A percentile compares a stretch with the other conserved stretches of the same genome.
These are phyloP conservation scores for Botrytis pseudocinerea DNA, from an alignment of 2,329 filamentous ascomycete genomes.

Conservation along the genomic window DNA sequence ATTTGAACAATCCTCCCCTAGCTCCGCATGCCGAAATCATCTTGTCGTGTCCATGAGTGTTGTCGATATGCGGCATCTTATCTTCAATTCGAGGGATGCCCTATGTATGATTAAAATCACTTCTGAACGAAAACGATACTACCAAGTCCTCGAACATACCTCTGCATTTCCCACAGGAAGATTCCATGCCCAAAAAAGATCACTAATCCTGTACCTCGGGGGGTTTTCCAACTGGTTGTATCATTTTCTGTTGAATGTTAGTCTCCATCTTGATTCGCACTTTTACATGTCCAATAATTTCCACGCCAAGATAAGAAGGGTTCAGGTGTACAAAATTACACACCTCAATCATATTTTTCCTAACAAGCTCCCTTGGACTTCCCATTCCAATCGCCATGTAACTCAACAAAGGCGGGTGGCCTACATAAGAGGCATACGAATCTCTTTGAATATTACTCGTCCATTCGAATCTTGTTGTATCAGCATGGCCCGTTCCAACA, in stretches of 20 bases:
- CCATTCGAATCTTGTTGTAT: conserved; percentile 98
- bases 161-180: not conserved
- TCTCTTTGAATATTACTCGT: conserved; percentile 93
- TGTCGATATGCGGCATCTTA: not conserved
- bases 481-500: conserved; percentile 91
- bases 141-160: not conserved
- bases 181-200: not conserved
- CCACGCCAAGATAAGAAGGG: not conserved
- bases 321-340: conserved; percentile 29
- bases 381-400: conserved; percentile 91
- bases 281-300: not conserved
- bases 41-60: not conserved
- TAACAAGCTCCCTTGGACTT: conserved; percentile 76
- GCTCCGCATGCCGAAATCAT: not conserved
- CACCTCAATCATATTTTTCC: conserved; percentile 76
- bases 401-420: conserved; percentile 82
- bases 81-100: not conserved
- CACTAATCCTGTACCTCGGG: conserved; percentile 56
- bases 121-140: not conserved
- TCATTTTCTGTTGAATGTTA: conserved; percentile 58
- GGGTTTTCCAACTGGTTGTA: conserved; percentile 65
- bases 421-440: conserved; percentile 83
- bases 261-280: not conserved
- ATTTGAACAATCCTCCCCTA: not conserved
- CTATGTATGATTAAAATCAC: not conserved